These are phyloP conservation scores for Eucalyptus leucophloia DNA, from an alignment of 345 rosid species.

Conservation along the genomic window DNA sequence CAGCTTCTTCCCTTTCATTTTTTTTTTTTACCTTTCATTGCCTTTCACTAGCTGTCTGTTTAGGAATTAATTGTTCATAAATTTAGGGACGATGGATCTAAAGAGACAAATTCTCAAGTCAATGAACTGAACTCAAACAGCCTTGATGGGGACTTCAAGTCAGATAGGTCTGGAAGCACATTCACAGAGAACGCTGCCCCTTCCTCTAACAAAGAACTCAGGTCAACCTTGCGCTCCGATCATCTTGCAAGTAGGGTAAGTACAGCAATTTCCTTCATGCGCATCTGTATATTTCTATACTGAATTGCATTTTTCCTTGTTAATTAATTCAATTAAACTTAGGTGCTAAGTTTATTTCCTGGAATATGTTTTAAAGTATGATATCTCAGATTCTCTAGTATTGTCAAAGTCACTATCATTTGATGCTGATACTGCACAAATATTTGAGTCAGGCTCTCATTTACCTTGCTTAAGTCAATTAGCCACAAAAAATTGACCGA, in stretches of 20 bases:
- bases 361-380: neutral
- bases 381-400: neutral
- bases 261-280: neutral
- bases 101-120: neutral
- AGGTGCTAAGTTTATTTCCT: neutral
- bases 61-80: neutral
- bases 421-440: neutral
- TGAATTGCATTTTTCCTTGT: neutral
- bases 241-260: slow-evolving; percentile 14
- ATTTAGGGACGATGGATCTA: slow-evolving; percentile 21
- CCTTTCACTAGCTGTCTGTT: neutral
- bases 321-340: neutral
- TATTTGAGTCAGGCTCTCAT: neutral
- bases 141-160: slow-evolving; percentile 7
- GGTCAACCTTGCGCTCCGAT: slow-evolving; percentile 1
- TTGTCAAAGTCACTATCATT: neutral
- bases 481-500: neutral
- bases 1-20: neutral
- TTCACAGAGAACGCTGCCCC: neutral
- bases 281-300: neutral
- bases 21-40: neutral
- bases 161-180: slow-evolving; percentile 9
- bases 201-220: slow-evolving; percentile 7
- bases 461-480: neutral
- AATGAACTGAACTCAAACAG: slow-evolving; percentile 1